These are phyloP conservation scores for Fusarium floridanum DNA, from an alignment of 2,329 filamentous ascomycete genomes.

Conservation along the genomic window DNA sequence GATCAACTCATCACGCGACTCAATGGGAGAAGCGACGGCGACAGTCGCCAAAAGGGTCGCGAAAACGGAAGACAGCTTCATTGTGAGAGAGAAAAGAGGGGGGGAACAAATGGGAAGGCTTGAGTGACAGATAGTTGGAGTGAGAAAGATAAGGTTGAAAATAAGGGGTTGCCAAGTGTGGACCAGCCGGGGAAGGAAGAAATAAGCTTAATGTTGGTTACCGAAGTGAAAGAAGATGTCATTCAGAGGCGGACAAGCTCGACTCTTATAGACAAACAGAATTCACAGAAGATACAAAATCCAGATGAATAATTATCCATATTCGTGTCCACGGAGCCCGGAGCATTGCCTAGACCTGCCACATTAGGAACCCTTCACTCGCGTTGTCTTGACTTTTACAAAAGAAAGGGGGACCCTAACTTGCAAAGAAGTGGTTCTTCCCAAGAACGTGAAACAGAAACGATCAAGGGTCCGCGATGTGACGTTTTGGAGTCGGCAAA, in stretches of 20 bases:
- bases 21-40: slow-evolving; percentile 29
- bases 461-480: background rate
- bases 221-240: background rate
- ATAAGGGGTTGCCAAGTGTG: background rate
- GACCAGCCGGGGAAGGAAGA: background rate
- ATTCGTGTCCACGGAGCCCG: slow-evolving; percentile 19
- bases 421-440: background rate
- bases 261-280: slow-evolving; percentile 20
- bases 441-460: slow-evolving; percentile 16
- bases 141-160: background rate
- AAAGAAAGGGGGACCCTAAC: background rate
- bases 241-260: background rate
- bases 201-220: background rate
- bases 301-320: background rate
- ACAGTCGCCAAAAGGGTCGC: slow-evolving; percentile 30
- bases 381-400: background rate
- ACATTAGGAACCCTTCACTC: slow-evolving; percentile 1
- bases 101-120: background rate
- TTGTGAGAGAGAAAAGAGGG: background rate
- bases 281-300: rapidly evolving
- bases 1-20: slow-evolving; percentile 22
- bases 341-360: slow-evolving; percentile 10
- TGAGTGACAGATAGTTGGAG: background rate
- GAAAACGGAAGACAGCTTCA: slow-evolving; percentile 34
- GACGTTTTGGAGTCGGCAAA: background rate